Percentiles rank a stretch among this genome's conserved stretches.
phyloP scores from a whole-genome alignment of 805 yeast genomes.

The Suhomyces vadensis region DNA sequence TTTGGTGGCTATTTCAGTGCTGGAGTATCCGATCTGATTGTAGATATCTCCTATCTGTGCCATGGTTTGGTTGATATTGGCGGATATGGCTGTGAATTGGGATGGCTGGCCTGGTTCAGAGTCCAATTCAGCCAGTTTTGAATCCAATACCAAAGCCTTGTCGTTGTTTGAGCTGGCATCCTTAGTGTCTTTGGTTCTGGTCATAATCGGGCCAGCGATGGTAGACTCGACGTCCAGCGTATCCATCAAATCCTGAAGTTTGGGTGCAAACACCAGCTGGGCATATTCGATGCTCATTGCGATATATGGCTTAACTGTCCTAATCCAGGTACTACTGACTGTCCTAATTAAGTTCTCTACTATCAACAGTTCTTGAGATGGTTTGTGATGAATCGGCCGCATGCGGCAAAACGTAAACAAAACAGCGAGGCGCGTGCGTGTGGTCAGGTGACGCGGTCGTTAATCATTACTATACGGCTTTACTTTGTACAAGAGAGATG shows the following conservation, averaged over 20 bases:
- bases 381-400: background rate
- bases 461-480: too few species aligned
- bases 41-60: slow-evolving; percentile 48
- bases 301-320: too few species aligned
- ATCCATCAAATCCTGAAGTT: slow-evolving; percentile 3
- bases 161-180: slow-evolving; percentile 1
- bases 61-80: slow-evolving; percentile 38
- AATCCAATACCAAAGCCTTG: background rate
- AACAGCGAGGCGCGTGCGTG: background rate
- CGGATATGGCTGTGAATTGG: slow-evolving; percentile 32
- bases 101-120: background rate
- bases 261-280: too few species aligned
- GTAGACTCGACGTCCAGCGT: slow-evolving; percentile 11
- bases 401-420: background rate
- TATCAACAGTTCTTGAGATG: too few species aligned
- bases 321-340: too few species aligned
- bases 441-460: too few species aligned
- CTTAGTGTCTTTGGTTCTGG: slow-evolving; percentile 3
- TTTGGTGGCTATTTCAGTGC: slow-evolving; percentile 48
- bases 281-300: too few species aligned
- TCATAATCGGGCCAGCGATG: slow-evolving; percentile 4
- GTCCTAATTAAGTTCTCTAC: too few species aligned
- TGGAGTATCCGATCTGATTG: slow-evolving; percentile 55
- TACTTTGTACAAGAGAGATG: slow-evolving; percentile 16
- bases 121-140: slow-evolving; percentile 6